Conservation (phyloP, 108 stramenopile genomes). For the Nitzschia putrida region DNA sequence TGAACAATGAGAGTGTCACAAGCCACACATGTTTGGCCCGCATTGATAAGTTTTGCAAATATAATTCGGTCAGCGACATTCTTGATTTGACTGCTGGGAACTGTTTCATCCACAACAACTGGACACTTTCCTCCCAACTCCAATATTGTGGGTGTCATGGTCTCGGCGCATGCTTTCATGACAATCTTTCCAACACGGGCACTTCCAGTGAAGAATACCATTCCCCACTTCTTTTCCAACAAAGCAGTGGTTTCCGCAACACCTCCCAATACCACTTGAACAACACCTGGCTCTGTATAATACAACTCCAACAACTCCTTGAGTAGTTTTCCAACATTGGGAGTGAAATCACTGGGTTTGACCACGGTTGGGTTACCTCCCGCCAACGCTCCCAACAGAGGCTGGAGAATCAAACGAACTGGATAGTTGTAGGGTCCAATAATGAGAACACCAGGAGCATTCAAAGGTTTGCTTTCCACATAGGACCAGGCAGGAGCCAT, state of each 20-base stretch:
- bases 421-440: conserved; percentile 91
- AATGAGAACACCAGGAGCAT: conserved; percentile 51
- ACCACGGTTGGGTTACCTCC: conserved; percentile 85
- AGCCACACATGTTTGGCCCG: conserved; percentile 89
- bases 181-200: conserved; percentile 69
- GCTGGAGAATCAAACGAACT: conserved; percentile 51
- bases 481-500: conserved; percentile 29
- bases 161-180: conserved; percentile 71
- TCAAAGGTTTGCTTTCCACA: conserved; percentile 31
- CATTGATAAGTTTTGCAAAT: conserved; percentile 74
- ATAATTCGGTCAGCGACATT: conserved; percentile 63
- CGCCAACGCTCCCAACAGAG: conserved; percentile 69
- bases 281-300: conserved; percentile 56
- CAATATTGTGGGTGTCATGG: conserved; percentile 82
- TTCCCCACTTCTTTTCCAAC: conserved; percentile 65
- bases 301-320: conserved; percentile 47
- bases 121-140: conserved; percentile 96
- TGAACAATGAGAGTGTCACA: conserved; percentile 48
- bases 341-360: conserved; percentile 76
- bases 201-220: conserved; percentile 90
- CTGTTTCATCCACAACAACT: conserved; percentile 60
- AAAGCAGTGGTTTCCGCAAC: conserved; percentile 60
- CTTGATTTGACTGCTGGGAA: conserved; percentile 41
- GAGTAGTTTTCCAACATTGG: conserved; percentile 46
- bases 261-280: conserved; percentile 75